Base-by-base conservation (phyloP, 768 basidiomycete species). In the Suillus clintonianus region DNA sequence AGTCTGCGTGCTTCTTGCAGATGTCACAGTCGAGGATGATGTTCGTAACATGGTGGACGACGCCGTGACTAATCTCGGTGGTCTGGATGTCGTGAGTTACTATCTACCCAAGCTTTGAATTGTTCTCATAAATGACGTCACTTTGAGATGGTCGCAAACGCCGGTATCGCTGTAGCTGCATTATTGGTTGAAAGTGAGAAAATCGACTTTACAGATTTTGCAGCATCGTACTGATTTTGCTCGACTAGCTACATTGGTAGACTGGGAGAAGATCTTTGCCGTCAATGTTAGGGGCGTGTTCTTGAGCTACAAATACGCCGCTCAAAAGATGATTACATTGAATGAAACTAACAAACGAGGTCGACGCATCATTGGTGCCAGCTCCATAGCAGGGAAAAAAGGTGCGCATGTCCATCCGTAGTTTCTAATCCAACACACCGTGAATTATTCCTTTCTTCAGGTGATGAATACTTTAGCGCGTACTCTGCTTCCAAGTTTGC, bases 71-170 rank as follows among this genome's bases (percentile, higher is more conserved):
- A 65, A 69, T 6, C 71, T 85, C 13, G 85, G 84, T 5, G 69
- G 79, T 6, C 63, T 87, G n/a, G 82, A 85, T 64, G 82, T 83
- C 14, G 85, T 84, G 59, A 63, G 83, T 71, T 27, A 27, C 4
- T 7, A 7, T 11, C 30, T 11, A 0, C 1, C 7, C 6, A 3
- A 56, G 15, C 19, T 1, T 51, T 1, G 9, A 42, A 34, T 32
- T 0, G 27, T 14, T 14, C 22, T 24, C 17, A 5, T 32, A 41
- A 34, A 10, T 22, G 3, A 3, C 17, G 3, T 24, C 5, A 34
- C 19, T 39, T 50, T 17, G 2, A 70, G 74, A 73, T 74, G 73
- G 65, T 74, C 9, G 73, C 72, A 24, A 74, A 74, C 9, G 73
- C 73, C 0, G 73, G 72, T 24, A 32, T 71, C 42, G 17, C 36